Evolutionary conservation across 1,284 basidiomycete species (phyloP).

Genomic region (Volvariella surrecta): DNA sequence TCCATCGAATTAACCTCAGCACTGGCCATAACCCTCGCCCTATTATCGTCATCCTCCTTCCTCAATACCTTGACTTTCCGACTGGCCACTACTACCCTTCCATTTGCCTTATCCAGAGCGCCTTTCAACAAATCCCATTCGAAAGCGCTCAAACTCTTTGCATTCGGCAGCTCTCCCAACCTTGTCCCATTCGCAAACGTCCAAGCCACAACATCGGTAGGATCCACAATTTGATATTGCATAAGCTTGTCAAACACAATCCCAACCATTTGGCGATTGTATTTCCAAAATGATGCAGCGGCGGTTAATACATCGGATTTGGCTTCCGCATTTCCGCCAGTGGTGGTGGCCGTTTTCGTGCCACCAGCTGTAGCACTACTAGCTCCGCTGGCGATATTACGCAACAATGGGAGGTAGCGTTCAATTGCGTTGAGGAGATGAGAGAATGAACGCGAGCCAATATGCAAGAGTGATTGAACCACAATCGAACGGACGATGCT

Average conservation of each 20-base stretch:
- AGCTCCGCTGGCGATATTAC: conserved; percentile 36
- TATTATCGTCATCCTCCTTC: conserved; percentile 82
- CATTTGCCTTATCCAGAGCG: conserved; percentile 84
- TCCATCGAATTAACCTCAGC: conserved; percentile 51
- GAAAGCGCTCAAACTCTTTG: conserved; percentile 39
- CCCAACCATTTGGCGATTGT: conserved; percentile 75
- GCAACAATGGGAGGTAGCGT: conserved; percentile 86
- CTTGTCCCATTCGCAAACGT: conserved; percentile 54
- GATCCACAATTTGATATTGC: conserved; percentile 97
- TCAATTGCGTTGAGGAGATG: conserved; percentile 98
- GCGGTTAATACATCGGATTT: conserved; percentile 67
- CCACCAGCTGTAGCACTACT: conserved; percentile 21
- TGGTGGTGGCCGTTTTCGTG: conserved; percentile 17
- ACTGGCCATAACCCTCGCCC: conserved; percentile 64
- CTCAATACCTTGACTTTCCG: conserved; percentile 64
- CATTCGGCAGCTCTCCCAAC: conserved; percentile 20
- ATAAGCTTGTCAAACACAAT: conserved; percentile 97
- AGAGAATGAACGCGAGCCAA: conserved; percentile 94
- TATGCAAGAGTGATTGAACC: conserved; percentile 84
- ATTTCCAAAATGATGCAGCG: conserved; percentile 72
- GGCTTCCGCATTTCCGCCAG: conserved; percentile 42
- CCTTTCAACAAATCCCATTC: conserved; percentile 81
- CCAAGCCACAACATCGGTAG: conserved; percentile 85
- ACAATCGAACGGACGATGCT: conserved; percentile 68
- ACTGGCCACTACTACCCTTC: conserved; percentile 70